Base-by-base conservation (phyloP, 306 rosid genomes). In the Vigna mungo region DNA sequence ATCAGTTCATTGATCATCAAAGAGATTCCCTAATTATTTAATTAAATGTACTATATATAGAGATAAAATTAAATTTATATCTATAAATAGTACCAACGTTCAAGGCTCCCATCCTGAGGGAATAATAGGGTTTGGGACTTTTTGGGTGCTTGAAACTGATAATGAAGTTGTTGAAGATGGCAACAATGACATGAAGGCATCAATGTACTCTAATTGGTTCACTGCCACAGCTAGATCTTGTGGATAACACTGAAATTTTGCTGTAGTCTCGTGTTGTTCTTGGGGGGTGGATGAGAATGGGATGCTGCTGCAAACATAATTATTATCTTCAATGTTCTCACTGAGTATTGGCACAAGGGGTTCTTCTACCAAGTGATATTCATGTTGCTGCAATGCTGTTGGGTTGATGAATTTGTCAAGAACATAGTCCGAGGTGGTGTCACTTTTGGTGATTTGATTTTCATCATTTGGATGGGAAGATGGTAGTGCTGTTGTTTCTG, bases 171-270 rank as follows among this genome's bases (percentile, higher is more conserved):
- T 56, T 55, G 86, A 63, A 41, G 86, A 51, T 16, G 90, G 85
- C 74, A 87, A 39, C 1, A 88, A 81, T 48, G 90, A 66, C 69
- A 86, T 65, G 77, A 91, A 49, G 5, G 79, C 75, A 53, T 86
- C 92, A 59, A 82, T 83, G 74, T 78, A 80, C 78, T 90, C 91
- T 85, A 86, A 39, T 61, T 89, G 90, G 80, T 74, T 88, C 8
- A 52, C 53, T 36, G 47, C 47, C 60, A 87, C 8, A 37, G 60
- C 53, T 68, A 75, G 73, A 82, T 88, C 81, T 55, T 64, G 82
- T 20, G 86, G 75, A 67, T 34, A 68, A 52, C 78, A 52, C 37
- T 86, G 81, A 21, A 65, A 63, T 60, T 68, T 80, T 56, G 81
- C 59, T 39, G 85, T 68, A 53, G 82, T 76, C 25, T 86, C 90